Evolutionary conservation across 2,329 filamentous ascomycete genomes (phyloP).

Genomic region (Curvularia spicifera): DNA sequence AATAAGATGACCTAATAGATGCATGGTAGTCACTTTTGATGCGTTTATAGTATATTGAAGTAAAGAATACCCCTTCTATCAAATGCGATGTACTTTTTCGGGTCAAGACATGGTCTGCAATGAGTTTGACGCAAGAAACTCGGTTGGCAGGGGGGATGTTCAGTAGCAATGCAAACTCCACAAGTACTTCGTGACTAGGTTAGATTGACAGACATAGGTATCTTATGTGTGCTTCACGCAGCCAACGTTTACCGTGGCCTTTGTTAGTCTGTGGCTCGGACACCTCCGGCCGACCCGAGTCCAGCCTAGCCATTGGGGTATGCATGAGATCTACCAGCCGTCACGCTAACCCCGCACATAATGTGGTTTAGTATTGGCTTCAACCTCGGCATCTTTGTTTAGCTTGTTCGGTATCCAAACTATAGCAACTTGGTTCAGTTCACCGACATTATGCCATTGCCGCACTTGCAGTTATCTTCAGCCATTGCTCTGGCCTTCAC

Average conservation of each 20-base stretch:
- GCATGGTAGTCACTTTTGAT: background rate
- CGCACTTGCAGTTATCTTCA: background rate
- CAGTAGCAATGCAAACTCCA: background rate
- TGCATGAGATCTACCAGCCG: background rate
- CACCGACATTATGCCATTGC: background rate
- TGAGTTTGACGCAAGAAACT: background rate
- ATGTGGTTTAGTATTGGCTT: slow-evolving; percentile 13
- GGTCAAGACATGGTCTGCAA: background rate
- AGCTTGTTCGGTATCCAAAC: background rate
- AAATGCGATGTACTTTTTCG: background rate
- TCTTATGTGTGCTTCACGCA: background rate
- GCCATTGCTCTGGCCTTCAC: background rate
- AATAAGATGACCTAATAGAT: slow-evolving; percentile 17
- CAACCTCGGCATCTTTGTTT: slow-evolving; percentile 31
- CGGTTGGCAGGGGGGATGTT: background rate
- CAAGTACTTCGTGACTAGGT: background rate
- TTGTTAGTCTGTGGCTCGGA: background rate
- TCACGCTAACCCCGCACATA: slow-evolving; percentile 22
- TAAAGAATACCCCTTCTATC: background rate
- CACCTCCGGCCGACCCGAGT: background rate
- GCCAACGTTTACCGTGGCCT: background rate
- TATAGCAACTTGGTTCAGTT: background rate
- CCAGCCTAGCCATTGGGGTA: background rate
- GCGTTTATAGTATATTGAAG: background rate
- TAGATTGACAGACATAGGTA: background rate